Conservation (phyloP, 73 alveolate genomes). For the Paramecium primaurelia region DNA sequence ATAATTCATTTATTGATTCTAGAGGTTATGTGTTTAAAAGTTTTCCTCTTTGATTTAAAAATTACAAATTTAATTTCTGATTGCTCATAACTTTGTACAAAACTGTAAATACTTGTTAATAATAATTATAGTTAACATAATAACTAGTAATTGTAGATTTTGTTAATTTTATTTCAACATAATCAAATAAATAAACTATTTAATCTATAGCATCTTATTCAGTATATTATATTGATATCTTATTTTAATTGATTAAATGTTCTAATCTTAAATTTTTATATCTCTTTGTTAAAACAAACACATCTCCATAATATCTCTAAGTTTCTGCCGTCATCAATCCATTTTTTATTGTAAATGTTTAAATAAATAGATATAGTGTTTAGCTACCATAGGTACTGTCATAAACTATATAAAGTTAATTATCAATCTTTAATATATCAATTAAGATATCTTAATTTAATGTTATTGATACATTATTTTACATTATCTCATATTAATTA, state of each 20-base stretch:
- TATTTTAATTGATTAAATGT: not conserved
- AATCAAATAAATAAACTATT: not conserved
- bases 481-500: not conserved
- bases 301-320: not conserved
- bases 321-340: not conserved
- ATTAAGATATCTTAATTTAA: not conserved
- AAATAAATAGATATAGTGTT: not conserved
- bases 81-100: not conserved
- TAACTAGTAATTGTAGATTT: not conserved
- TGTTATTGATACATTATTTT: not conserved
- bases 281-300: not conserved
- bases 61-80: not conserved
- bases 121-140: not conserved
- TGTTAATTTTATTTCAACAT: not conserved
- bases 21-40: not conserved
- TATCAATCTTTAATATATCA: not conserved
- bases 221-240: not conserved
- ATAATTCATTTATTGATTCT: not conserved
- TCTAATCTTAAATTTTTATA: not conserved
- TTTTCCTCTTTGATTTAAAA: not conserved
- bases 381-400: not conserved
- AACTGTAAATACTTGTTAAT: not conserved
- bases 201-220: not conserved
- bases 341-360: not conserved
- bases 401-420: not conserved